phyloP scores from a whole-genome alignment of 352 stramenopile genomes.

The Halophytophthora batemanensis region DNA sequence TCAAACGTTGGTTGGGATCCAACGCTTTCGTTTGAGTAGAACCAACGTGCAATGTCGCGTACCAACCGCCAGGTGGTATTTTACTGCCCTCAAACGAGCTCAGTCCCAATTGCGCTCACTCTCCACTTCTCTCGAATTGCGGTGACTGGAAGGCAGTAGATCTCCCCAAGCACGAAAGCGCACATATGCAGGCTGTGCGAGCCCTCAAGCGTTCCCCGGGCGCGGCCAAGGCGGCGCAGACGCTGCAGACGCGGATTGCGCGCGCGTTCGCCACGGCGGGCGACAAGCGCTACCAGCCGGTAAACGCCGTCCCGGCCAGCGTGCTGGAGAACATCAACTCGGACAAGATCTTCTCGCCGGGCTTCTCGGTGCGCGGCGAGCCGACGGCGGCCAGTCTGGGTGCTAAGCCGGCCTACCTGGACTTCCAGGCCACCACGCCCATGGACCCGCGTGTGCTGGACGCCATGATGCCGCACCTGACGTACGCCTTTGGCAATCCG shows the following conservation, averaged over 20 bases:
- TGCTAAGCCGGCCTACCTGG: slow-evolving; percentile 91
- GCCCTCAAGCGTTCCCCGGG: slow-evolving; percentile 8
- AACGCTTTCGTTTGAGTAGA: slow-evolving; percentile 1
- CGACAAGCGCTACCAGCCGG: slow-evolving; percentile 83
- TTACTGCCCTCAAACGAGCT: background rate
- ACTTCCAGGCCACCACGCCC: slow-evolving; percentile 97
- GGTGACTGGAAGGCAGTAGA: background rate
- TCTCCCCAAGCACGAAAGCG: background rate
- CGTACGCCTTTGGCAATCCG: slow-evolving; percentile 96
- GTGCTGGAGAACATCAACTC: slow-evolving; percentile 82
- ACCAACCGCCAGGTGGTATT: background rate
- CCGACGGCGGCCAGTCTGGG: slow-evolving; percentile 45
- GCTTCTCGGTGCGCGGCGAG: slow-evolving; percentile 75
- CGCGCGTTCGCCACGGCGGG: slow-evolving; percentile 37
- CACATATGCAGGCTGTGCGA: slow-evolving; percentile 29
- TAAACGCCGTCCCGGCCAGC: slow-evolving; percentile 79
- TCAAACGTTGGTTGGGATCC: slow-evolving; percentile 2
- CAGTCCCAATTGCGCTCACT: too few relatives aligned
- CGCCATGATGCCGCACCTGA: slow-evolving; percentile 98
- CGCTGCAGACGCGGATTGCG: background rate
- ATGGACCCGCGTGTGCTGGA: slow-evolving; percentile 98
- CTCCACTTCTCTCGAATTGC: background rate
- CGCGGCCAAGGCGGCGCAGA: slow-evolving; percentile 6
- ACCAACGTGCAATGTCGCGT: too few relatives aligned
- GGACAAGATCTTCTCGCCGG: slow-evolving; percentile 78